Conservation (phyloP, 345 rosid genomes). For the Aquilaria sinensis region DNA sequence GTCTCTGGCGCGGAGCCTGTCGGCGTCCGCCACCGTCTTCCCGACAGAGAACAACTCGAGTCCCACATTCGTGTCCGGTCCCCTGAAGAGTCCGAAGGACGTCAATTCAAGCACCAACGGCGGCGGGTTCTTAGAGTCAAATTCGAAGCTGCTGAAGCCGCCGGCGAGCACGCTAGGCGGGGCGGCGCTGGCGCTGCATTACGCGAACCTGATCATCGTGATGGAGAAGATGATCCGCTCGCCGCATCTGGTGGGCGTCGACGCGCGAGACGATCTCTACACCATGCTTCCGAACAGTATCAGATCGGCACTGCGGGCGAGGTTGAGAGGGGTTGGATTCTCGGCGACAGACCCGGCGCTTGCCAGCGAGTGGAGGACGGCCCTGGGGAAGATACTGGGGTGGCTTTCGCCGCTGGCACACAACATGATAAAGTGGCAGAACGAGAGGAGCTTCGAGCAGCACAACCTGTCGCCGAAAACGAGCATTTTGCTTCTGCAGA, state of each 20-base stretch:
- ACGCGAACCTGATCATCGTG: constrained; percentile 74
- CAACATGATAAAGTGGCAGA: constrained; percentile 97
- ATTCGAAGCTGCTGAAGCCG: constrained; percentile 56
- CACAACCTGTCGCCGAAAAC: constrained; percentile 40
- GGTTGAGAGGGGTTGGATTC: constrained; percentile 76
- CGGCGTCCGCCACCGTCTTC: constrained; percentile 76
- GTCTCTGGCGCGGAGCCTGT: constrained; percentile 58
- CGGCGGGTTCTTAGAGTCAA: constrained; percentile 50
- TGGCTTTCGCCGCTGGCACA: constrained; percentile 95
- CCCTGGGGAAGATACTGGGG: constrained; percentile 61
- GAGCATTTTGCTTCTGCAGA: constrained; percentile 70
- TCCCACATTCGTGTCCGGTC: constrained; percentile 34
- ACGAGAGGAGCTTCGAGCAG: constrained; percentile 92
- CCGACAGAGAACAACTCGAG: constrained; percentile 43
- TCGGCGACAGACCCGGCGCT: constrained; percentile 64
- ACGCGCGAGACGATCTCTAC: constrained; percentile 86
- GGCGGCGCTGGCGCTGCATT: constrained; percentile 73
- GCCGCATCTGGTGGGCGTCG: constrained; percentile 85
- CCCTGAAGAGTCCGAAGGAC: constrained; percentile 19
- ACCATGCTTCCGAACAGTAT: constrained; percentile 79
- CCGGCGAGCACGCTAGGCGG: constrained; percentile 74
- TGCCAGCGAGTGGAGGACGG: constrained; percentile 84
- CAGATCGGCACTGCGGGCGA: constrained; percentile 45
- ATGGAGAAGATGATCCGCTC: constrained; percentile 94
- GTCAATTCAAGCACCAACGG: constrained; percentile 6